Evolutionary conservation across 208 protist species (phyloP).

Genomic region (Herpetomonas muscarum): DNA sequence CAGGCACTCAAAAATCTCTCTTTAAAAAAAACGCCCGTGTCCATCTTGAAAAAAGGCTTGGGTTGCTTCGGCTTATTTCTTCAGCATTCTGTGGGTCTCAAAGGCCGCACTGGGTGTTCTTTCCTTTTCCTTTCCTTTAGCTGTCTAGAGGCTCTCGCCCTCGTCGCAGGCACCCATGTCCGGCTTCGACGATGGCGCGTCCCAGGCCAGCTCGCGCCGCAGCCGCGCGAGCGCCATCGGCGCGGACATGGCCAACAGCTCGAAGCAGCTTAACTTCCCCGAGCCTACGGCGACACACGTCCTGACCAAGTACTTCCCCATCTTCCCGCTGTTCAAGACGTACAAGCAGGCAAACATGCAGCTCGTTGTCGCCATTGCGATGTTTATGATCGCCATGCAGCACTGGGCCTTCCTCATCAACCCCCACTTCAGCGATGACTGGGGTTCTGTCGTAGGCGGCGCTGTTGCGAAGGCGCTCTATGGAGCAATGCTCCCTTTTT

Average conservation of each 20-base stretch:
- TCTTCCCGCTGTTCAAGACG: conserved; percentile 10
- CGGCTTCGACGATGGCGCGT: conserved; percentile 8
- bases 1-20: too few relatives aligned
- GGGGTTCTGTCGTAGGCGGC: conserved; percentile 5
- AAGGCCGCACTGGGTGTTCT: too few relatives aligned
- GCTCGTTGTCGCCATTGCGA: neutral
- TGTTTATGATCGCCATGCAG: conserved; percentile 11
- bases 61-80: too few relatives aligned
- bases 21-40: too few relatives aligned
- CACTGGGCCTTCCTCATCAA: conserved; percentile 18
- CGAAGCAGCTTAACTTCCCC: conserved; percentile 15
- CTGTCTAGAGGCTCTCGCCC: neutral
- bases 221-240: conserved; percentile 12
- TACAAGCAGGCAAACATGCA: conserved; percentile 8
- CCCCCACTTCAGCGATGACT: conserved; percentile 11
- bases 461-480: conserved; percentile 6
- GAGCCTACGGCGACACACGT: conserved; percentile 7
- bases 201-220: conserved; percentile 16
- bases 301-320: conserved; percentile 9
- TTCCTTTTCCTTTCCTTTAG: neutral
- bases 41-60: too few relatives aligned
- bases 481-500: conserved; percentile 7
- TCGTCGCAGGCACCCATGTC: neutral
- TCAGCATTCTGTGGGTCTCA: too few relatives aligned
- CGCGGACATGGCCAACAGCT: conserved; percentile 11